phyloP scores from a whole-genome alignment of 2,329 filamentous ascomycete genomes.

The Intubia oerlemansii region DNA sequence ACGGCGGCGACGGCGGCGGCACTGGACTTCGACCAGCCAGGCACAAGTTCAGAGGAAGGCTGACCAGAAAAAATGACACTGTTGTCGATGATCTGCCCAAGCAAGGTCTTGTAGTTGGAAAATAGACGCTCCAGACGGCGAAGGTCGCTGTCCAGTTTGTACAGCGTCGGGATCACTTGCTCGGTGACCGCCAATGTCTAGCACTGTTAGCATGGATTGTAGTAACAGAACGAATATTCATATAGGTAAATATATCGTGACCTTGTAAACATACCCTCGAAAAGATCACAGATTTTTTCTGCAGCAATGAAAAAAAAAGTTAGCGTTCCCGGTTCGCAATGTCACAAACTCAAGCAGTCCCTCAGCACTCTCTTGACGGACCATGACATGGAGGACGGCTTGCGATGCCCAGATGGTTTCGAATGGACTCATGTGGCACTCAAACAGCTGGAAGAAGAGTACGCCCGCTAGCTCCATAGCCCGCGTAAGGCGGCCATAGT shows the following conservation, averaged over 20 bases:
- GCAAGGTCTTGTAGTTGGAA: conserved; percentile 35
- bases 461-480: conserved; percentile 32
- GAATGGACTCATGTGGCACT: conserved; percentile 40
- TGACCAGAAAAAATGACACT: too few species aligned
- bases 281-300: too few species aligned
- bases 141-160: conserved; percentile 38
- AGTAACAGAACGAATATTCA: neutral
- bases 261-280: too few species aligned
- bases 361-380: too few species aligned
- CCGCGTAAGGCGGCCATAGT: conserved; percentile 10
- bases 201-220: conserved; percentile 4
- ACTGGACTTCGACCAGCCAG: too few species aligned
- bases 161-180: conserved; percentile 33
- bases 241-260: neutral
- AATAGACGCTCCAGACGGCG: conserved; percentile 39
- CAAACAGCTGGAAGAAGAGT: conserved; percentile 45
- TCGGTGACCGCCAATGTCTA: conserved; percentile 17
- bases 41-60: too few species aligned
- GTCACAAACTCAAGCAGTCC: neutral
- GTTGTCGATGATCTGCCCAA: conserved; percentile 32
- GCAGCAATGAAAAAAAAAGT: too few species aligned
- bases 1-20: too few species aligned
- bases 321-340: too few species aligned
- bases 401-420: conserved; percentile 26
- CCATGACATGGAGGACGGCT: conserved; percentile 25